Base-by-base conservation (phyloP, 345 rosid species). In the Draba incana region DNA sequence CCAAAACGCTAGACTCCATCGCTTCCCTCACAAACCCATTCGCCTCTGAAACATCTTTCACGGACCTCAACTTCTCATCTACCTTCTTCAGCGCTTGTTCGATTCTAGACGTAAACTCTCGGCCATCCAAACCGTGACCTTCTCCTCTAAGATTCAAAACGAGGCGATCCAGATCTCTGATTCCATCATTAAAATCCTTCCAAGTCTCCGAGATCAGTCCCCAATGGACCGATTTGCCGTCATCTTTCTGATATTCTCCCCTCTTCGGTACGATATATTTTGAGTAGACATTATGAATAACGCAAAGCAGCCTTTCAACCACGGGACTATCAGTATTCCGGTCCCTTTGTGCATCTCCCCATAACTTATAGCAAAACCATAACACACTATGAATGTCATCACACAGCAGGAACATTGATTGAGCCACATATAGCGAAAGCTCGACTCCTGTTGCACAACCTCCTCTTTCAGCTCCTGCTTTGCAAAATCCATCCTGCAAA, bases 401-500 rank as follows among this genome's bases (percentile, higher is more conserved):
- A 61, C 42, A 30, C 41, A 61, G 14, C 14, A 61, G 44, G 6
- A 44, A 61, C 53, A 61, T 66, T 7, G 41, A 27, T 15, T 28
- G 20, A 52, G 60, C 60, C 6, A 52, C 51, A 11, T 14, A 30
- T 28, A 66, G 51, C 39, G 60, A 66, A 6, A 66, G 50, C 33
- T 48, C 43, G 45, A 62, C 66, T 62, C 53, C 66, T 6, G 43
- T 31, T n/a, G 42, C 54, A 62, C 43, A 46, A 11, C 66, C 7
- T 55, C 60, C n/a, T 55, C n/a, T 55, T 33, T 37, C 43, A 55
- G 27, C 39, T 60, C 65, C 51, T 60, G 20, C 65, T 43, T 44
- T 60, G 25, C 51, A 28, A 44, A 62, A 45, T 16, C 4, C 5
- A 2, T 31, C 9, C 54, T 35, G 39, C 39, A 35, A 35, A 35